phyloP scores from a whole-genome alignment of 2,329 filamentous ascomycete genomes.

The Fonsecaea erecta region DNA sequence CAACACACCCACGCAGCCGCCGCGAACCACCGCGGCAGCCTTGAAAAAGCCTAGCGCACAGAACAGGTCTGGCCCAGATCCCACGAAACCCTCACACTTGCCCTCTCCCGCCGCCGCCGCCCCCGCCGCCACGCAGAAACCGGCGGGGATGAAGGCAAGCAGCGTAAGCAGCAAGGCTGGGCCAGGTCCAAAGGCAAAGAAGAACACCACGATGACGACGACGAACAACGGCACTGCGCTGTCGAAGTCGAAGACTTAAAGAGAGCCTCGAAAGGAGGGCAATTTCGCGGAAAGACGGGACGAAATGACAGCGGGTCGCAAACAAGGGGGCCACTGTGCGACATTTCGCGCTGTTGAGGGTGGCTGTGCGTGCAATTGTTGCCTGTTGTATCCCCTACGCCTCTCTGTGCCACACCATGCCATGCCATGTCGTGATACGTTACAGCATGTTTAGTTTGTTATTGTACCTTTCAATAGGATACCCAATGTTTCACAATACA shows the following conservation, averaged over 20 bases:
- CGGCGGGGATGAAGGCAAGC: background rate
- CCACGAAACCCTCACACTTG: background rate
- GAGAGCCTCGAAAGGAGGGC: background rate
- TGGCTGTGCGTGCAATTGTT: background rate
- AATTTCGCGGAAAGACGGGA: too few relatives aligned
- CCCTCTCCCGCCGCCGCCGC: too few relatives aligned
- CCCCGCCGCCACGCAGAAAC: background rate
- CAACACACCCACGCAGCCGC: background rate
- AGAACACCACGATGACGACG: too few relatives aligned
- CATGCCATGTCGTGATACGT: background rate
- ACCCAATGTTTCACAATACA: background rate
- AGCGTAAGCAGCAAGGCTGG: background rate
- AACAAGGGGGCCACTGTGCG: background rate
- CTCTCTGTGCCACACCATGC: background rate
- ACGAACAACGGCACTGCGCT: background rate
- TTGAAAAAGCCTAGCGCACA: background rate
- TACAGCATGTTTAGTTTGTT: background rate
- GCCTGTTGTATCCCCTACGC: background rate
- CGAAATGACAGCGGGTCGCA: background rate
- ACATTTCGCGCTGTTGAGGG: background rate
- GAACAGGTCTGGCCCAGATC: background rate
- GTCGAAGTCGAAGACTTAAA: conserved; percentile 1
- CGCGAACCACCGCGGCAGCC: background rate
- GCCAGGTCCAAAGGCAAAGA: too few relatives aligned
- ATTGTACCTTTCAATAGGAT: background rate